phyloP scores from a whole-genome alignment of 139 green algal species.

The Chlamydomonas eustigma region DNA sequence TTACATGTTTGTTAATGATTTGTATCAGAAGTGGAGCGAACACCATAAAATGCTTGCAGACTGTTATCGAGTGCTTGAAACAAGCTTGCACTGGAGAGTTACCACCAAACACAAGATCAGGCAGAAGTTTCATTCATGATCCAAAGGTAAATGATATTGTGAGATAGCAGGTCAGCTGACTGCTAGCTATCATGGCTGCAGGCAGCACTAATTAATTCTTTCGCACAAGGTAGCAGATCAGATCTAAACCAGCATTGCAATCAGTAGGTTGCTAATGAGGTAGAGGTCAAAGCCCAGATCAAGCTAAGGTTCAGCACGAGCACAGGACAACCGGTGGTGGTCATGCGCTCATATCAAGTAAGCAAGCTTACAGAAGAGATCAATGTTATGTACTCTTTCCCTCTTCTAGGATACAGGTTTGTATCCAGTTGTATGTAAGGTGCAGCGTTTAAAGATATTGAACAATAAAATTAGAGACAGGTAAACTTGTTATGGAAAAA shows the following conservation, averaged over 20 bases:
- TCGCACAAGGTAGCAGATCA: no score
- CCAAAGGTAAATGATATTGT: conserved; percentile 33
- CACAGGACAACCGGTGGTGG: conserved; percentile 63
- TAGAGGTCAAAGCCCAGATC: conserved; percentile 95
- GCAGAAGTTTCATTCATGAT: conserved; percentile 91
- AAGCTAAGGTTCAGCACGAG: conserved; percentile 82
- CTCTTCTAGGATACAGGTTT: no score
- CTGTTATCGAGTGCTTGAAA: conserved; percentile 98
- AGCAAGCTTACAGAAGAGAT: conserved; percentile 14
- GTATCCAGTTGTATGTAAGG: no score
- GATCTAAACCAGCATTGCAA: no score
- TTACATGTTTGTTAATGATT: neutral
- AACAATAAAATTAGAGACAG: no score
- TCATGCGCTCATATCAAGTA: conserved; percentile 83
- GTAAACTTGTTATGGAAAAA: no score
- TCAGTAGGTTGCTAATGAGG: conserved; percentile 75
- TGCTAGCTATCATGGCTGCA: no score
- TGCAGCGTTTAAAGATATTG: no score
- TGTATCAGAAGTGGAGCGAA: neutral
- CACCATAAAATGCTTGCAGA: no score
- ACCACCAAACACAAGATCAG: conserved; percentile 83
- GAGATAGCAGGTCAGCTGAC: neutral
- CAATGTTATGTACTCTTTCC: no score
- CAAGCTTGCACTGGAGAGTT: conserved; percentile 91
- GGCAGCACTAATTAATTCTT: no score